phyloP scores from a whole-genome alignment of 306 rosid genomes.

The Carpinus fangiana region DNA sequence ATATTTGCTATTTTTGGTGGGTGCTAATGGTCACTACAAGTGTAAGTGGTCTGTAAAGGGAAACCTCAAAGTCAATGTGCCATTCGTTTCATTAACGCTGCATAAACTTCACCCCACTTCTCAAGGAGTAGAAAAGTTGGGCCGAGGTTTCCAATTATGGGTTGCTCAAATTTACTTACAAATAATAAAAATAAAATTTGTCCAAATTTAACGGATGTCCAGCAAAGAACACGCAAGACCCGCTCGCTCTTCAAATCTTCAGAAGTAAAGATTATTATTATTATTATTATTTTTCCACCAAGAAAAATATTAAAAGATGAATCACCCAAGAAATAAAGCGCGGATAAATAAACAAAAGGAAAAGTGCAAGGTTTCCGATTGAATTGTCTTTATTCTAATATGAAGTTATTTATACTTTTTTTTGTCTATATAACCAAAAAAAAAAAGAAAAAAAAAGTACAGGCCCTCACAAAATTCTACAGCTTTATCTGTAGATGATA shows the following conservation, averaged over 20 bases:
- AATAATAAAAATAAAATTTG: no score
- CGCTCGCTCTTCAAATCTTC: no score
- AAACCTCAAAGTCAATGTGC: conserved; percentile 6
- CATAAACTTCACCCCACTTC: background rate
- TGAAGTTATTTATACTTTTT: background rate
- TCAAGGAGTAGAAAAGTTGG: background rate
- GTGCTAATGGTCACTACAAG: conserved; percentile 25
- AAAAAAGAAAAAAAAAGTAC: conserved; percentile 24
- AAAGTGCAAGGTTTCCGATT: background rate
- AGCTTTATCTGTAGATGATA: conserved; percentile 46
- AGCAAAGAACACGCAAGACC: no score
- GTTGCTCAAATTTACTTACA: no score
- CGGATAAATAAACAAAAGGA: background rate
- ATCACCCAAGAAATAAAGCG: no score
- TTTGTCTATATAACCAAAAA: conserved; percentile 8
- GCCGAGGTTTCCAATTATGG: no score
- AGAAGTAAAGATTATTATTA: no score
- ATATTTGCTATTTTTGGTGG: background rate
- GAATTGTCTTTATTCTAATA: background rate
- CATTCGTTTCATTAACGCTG: conserved; percentile 22
- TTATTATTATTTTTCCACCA: background rate
- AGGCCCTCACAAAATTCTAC: conserved; percentile 56
- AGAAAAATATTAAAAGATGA: background rate
- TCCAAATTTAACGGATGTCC: no score
- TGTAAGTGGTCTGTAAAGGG: conserved; percentile 9